Conservation (phyloP, 805 yeast species). For the Saccharomycopsis babjevae region DNA sequence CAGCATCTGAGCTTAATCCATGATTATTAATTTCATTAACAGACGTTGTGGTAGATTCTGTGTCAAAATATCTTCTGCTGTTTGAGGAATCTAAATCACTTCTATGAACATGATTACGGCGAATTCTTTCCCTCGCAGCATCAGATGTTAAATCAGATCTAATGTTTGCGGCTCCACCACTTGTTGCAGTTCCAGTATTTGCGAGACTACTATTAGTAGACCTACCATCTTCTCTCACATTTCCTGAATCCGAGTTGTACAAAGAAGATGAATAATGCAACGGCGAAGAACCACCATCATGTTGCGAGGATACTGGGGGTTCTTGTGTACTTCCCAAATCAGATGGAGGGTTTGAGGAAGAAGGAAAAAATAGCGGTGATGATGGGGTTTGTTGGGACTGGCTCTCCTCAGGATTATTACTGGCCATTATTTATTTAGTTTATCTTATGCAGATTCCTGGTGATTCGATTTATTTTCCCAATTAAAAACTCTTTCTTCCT, state of each 20-base stretch:
- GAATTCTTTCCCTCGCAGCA: conserved; percentile 25
- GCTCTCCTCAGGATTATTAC: conserved; percentile 16
- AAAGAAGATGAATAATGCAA: conserved; percentile 33
- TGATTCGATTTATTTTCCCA: too few species aligned
- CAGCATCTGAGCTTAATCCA: conserved; percentile 20
- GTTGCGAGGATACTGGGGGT: conserved; percentile 22
- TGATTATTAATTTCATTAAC: conserved; percentile 4
- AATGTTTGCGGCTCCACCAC: conserved; percentile 24
- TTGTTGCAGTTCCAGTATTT: neutral
- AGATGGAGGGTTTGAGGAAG: conserved; percentile 23
- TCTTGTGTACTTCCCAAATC: conserved; percentile 22
- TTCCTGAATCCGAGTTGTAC: conserved; percentile 3
- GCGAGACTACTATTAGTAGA: conserved; percentile 18
- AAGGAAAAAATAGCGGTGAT: conserved; percentile 28
- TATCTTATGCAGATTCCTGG: neutral
- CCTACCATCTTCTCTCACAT: neutral
- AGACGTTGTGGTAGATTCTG: conserved; percentile 5
- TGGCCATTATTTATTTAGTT: conserved; percentile 6
- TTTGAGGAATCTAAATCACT: conserved; percentile 74
- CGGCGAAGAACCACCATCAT: conserved; percentile 34
- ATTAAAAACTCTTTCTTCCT: too few species aligned
- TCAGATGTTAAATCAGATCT: conserved; percentile 35
- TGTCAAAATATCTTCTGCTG: conserved; percentile 40
- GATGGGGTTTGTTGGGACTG: conserved; percentile 24
- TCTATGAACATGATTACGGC: conserved; percentile 44